Evolutionary conservation across 2,329 filamentous ascomycete genomes (phyloP).

Genomic region (Pseudohalonectria lignicola): DNA sequence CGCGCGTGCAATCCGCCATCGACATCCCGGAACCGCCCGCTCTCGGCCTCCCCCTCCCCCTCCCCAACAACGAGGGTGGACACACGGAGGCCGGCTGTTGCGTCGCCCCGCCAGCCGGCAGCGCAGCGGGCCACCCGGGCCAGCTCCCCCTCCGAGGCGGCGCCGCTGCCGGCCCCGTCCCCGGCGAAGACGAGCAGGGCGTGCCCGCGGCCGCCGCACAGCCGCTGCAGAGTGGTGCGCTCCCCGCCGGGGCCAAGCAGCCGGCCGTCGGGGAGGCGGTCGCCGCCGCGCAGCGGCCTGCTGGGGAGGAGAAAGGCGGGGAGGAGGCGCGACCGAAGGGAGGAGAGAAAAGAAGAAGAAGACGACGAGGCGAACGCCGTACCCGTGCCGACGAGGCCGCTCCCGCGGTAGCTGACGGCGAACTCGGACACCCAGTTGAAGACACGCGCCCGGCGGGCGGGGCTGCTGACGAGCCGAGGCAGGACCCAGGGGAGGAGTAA

Average conservation of each 20-base stretch:
- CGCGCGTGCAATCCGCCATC: conserved; percentile 15
- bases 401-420: conserved; percentile 28
- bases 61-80: not conserved
- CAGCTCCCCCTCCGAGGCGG: conserved; percentile 9
- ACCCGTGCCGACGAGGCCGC: conserved; percentile 21
- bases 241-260: conserved; percentile 7
- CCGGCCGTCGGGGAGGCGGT: conserved; percentile 30
- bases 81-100: too few species aligned
- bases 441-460: conserved; percentile 9
- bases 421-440: conserved; percentile 29
- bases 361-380: conserved; percentile 13
- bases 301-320: too few species aligned
- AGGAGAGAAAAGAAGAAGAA: too few species aligned
- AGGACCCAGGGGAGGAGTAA: conserved; percentile 23
- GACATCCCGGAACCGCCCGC: conserved; percentile 9
- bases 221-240: conserved; percentile 11
- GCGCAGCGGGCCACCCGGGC: conserved; percentile 7
- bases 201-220: conserved; percentile 14
- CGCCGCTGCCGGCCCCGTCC: conserved; percentile 2
- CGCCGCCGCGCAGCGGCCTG: conserved; percentile 31
- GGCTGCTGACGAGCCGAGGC: conserved; percentile 18
- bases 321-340: too few species aligned
- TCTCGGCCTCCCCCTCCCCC: not conserved
- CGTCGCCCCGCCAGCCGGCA: conserved; percentile 7
- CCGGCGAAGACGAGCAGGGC: conserved; percentile 21